Base-by-base conservation (phyloP, 345 rosid species). In the Viola odorata region DNA sequence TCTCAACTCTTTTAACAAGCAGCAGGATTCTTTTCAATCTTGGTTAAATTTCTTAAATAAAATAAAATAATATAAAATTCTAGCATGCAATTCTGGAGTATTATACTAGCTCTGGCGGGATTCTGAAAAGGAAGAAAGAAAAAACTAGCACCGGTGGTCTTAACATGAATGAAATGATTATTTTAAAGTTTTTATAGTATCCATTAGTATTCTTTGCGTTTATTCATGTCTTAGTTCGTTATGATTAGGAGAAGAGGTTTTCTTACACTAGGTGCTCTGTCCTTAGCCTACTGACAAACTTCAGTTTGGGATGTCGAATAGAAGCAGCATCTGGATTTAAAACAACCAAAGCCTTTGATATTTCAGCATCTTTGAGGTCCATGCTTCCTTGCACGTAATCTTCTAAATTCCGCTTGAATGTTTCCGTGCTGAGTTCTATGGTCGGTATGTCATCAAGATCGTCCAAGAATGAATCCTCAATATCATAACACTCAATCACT, bases 191-290 rank as follows among this genome's bases (percentile, higher is more conserved):
- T n/a, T n/a, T n/a, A n/a, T n/a, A n/a, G n/a, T n/a, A n/a, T n/a
- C n/a, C n/a, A n/a, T n/a, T n/a, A n/a, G n/a, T n/a, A n/a, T n/a
- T n/a, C n/a, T n/a, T n/a, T n/a, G n/a, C n/a, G n/a, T n/a, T n/a
- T n/a, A n/a, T n/a, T n/a, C n/a, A n/a, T n/a, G n/a, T n/a, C n/a
- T n/a, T 37, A 39, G 45, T 10, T 23, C 10, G 0, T 15, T 38
- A 5, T 44, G 51, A 67, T 57, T 50, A 42, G 11, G 23, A 59
- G 55, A 61, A 66, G 64, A 66, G 41, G 47, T 77, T 41, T 65
- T 55, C 98, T 89, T 82, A 89, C 98, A 89, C 98, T 74, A 76
- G 89, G 65, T 92, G 96, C 78, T 92, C 98, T 62, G 98, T 89
- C 54, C 96, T 80, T 66, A 92, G 80, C 53, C 87, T 81, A 68